Conservation (phyloP, 139 green algal genomes). For the Dunaliella primolecta region DNA sequence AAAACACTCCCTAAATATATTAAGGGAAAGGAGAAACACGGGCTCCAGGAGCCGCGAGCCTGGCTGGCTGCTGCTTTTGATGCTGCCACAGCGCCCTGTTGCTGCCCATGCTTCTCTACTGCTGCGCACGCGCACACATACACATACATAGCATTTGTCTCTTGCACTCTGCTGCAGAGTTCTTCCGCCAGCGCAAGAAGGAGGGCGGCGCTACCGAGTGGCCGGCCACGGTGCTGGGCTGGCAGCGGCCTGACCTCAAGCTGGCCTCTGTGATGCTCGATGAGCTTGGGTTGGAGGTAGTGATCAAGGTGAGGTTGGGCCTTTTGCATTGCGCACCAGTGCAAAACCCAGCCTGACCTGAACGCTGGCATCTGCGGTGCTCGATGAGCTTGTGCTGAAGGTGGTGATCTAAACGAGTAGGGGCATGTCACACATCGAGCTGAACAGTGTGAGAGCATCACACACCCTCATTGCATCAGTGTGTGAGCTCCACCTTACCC, state of each 20-base stretch:
- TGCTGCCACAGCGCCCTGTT: too few species aligned
- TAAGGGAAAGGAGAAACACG: too few species aligned
- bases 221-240: slow-evolving; percentile 55
- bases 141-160: too few species aligned
- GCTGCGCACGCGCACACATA: too few species aligned
- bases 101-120: too few species aligned
- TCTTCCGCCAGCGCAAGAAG: slow-evolving; percentile 47
- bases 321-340: too few species aligned
- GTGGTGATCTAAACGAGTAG: slow-evolving; percentile 37
- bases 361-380: slow-evolving; percentile 53
- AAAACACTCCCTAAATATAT: too few species aligned
- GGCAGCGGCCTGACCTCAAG: slow-evolving; percentile 55
- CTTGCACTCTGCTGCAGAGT: too few species aligned
- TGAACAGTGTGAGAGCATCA: neutral
- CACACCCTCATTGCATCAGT: neutral
- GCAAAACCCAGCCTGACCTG: slow-evolving; percentile 53
- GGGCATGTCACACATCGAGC: too few species aligned
- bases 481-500: neutral
- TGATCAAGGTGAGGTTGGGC: slow-evolving; percentile 43
- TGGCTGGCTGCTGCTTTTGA: too few species aligned
- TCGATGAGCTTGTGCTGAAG: slow-evolving; percentile 69
- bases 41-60: too few species aligned
- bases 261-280: slow-evolving; percentile 62
- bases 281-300: slow-evolving; percentile 61
- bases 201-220: slow-evolving; percentile 20